These are phyloP conservation scores for Fusarium papillatum DNA, from an alignment of 2,329 filamentous ascomycete genomes.

Conservation along the genomic window DNA sequence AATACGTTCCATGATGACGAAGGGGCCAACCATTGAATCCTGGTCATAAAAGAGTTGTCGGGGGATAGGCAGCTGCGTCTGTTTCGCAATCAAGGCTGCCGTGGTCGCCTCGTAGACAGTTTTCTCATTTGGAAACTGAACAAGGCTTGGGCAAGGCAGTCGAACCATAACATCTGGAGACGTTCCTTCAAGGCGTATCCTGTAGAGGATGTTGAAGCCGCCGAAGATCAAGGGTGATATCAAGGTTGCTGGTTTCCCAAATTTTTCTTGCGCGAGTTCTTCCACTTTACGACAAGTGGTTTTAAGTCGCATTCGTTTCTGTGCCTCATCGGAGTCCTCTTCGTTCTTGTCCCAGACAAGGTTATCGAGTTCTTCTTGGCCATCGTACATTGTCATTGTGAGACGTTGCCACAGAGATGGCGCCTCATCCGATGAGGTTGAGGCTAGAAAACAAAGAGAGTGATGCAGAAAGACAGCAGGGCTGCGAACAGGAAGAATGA, in stretches of 20 bases:
- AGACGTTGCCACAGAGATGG: neutral
- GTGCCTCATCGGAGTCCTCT: constrained; percentile 1
- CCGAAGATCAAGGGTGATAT: constrained; percentile 22
- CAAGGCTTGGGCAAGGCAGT: constrained; percentile 25
- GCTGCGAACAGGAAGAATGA: too few relatives aligned
- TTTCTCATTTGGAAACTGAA: constrained; percentile 35
- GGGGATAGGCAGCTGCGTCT: constrained; percentile 24
- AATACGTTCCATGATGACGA: constrained; percentile 44
- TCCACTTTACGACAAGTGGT: constrained; percentile 16
- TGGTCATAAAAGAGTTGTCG: constrained; percentile 25
- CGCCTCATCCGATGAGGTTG: neutral
- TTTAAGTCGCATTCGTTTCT: constrained; percentile 9
- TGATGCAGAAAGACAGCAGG: too few relatives aligned
- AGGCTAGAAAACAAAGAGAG: neutral
- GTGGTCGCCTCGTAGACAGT: constrained; percentile 26
- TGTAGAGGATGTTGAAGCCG: constrained; percentile 37
- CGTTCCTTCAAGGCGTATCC: constrained; percentile 13
- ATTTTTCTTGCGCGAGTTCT: neutral
- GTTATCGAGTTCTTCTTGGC: constrained; percentile 28
- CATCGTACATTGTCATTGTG: constrained; percentile 1
- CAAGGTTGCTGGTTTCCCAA: constrained; percentile 6
- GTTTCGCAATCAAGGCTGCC: constrained; percentile 7
- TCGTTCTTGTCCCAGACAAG: constrained; percentile 31
- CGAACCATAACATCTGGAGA: constrained; percentile 23
- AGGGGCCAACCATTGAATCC: constrained; percentile 7